A percentile compares a stretch with the other conserved stretches of the same genome.
phyloP scores from a whole-genome alignment of 1,284 basidiomycete species.

The Abortiporus biennis region DNA sequence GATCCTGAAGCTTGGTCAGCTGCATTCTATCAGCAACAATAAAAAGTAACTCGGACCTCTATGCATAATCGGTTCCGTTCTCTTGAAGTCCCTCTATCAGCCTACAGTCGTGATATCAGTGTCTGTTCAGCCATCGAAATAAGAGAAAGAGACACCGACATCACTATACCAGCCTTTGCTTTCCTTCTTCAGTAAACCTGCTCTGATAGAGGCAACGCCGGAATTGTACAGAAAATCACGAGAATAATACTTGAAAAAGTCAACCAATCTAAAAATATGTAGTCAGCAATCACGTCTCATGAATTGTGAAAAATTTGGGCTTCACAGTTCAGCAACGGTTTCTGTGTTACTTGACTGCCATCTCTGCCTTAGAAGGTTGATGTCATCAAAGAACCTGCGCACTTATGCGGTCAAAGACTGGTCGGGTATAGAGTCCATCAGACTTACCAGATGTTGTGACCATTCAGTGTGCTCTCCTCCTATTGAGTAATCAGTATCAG shows the following conservation, averaged over 20 bases:
- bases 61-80: conserved; percentile 93
- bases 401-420: conserved; percentile 10
- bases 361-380: conserved; percentile 83
- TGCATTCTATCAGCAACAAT: conserved; percentile 5
- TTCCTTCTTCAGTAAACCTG: conserved; percentile 87
- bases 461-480: conserved; percentile 84
- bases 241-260: conserved; percentile 97
- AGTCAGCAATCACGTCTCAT: not conserved
- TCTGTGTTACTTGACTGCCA: conserved; percentile 95
- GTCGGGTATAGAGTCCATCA: conserved; percentile 53
- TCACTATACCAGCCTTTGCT: conserved; percentile 92
- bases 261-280: conserved; percentile 65
- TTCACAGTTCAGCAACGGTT: conserved; percentile 87
- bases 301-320: conserved; percentile 10
- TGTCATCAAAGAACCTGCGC: conserved; percentile 92
- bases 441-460: conserved; percentile 74
- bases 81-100: conserved; percentile 65
- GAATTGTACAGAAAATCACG: conserved; percentile 92
- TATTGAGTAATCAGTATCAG: conserved; percentile 27
- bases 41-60: conserved; percentile 53
- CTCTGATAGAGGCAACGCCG: conserved; percentile 88
- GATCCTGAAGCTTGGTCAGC: conserved; percentile 57
- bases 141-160: conserved; percentile 37
- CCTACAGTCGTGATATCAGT: conserved; percentile 14
- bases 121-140: conserved; percentile 3